A percentile compares a stretch with the other conserved stretches of the same genome.
These are phyloP conservation scores for Cornus suecica DNA, from an alignment of 148 eudicot species.

Conservation along the genomic window DNA sequence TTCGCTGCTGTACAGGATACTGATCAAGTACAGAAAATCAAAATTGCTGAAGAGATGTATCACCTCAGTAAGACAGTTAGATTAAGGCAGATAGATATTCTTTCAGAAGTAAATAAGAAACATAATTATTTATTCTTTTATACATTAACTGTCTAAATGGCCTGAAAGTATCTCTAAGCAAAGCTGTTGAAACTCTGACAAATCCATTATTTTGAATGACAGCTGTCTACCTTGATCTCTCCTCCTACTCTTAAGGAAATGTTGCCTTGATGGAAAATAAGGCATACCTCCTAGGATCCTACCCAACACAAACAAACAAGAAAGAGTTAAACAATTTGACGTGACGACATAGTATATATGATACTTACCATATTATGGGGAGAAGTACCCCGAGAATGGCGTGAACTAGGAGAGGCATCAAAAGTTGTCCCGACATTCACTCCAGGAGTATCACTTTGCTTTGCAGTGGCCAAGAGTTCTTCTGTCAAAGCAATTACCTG, in stretches of 20 bases:
- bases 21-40: background rate
- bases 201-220: background rate
- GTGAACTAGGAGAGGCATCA: slow-evolving; percentile 45
- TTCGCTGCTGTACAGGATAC: background rate
- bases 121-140: background rate
- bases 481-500: slow-evolving; percentile 94
- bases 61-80: no score
- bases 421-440: slow-evolving; percentile 35
- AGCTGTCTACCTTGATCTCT: background rate
- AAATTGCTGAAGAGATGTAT: background rate
- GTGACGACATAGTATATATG: background rate
- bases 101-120: background rate
- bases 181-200: background rate
- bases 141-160: background rate
- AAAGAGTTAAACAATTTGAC: background rate
- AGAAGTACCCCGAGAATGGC: slow-evolving; percentile 28
- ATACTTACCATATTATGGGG: slow-evolving; percentile 38
- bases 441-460: slow-evolving; percentile 60
- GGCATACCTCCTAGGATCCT: background rate
- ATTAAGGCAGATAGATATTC: background rate
- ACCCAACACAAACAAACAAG: slow-evolving; percentile 4
- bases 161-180: slow-evolving; percentile 3
- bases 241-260: background rate
- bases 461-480: slow-evolving; percentile 87
- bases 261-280: background rate